These are phyloP conservation scores for Magnusiomyces sp. DNA, from an alignment of 1,139 yeast genomes.

Conservation along the genomic window DNA sequence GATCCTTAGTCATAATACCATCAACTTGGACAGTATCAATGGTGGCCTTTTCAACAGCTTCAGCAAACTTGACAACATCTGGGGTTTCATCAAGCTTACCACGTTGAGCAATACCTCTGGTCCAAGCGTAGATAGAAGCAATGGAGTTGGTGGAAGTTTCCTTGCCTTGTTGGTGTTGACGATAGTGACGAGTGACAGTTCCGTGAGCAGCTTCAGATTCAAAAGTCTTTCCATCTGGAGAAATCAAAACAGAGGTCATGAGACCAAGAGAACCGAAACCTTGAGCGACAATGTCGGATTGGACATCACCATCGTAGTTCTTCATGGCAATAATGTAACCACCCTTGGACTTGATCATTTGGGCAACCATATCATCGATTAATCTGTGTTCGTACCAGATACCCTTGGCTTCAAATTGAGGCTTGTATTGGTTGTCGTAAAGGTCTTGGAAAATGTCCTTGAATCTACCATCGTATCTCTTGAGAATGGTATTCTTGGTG, in stretches of 20 bases:
- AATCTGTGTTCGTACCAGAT: conserved; percentile 95
- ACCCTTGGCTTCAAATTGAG: conserved; percentile 62
- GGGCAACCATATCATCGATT: conserved; percentile 98
- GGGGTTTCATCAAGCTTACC: conserved; percentile 83
- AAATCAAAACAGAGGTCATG: conserved; percentile 89
- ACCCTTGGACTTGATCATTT: conserved; percentile 91
- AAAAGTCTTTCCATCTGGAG: conserved; percentile 93
- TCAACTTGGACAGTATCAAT: conserved; percentile 79
- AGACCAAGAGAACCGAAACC: conserved; percentile 94
- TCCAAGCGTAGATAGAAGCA: conserved; percentile 97
- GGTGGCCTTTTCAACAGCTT: conserved; percentile 70
- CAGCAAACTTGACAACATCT: conserved; percentile 71
- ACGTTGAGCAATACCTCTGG: conserved; percentile 85
- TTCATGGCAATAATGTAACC: conserved; percentile 93
- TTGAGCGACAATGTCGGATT: conserved; percentile 94
- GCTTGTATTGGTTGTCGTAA: conserved; percentile 62
- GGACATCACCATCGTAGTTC: conserved; percentile 97
- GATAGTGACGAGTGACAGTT: conserved; percentile 91
- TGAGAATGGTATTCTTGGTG: conserved; percentile 90
- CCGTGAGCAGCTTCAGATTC: conserved; percentile 98
- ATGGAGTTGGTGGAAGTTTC: conserved; percentile 97
- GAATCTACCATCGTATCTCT: conserved; percentile 88
- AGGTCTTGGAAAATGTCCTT: conserved; percentile 84
- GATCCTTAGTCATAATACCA: conserved; percentile 90
- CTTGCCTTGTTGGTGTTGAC: conserved; percentile 91